Percentiles rank a stretch among this genome's conserved stretches.
Conservation (phyloP, 805 yeast species). For the Torulaspora indica region DNA sequence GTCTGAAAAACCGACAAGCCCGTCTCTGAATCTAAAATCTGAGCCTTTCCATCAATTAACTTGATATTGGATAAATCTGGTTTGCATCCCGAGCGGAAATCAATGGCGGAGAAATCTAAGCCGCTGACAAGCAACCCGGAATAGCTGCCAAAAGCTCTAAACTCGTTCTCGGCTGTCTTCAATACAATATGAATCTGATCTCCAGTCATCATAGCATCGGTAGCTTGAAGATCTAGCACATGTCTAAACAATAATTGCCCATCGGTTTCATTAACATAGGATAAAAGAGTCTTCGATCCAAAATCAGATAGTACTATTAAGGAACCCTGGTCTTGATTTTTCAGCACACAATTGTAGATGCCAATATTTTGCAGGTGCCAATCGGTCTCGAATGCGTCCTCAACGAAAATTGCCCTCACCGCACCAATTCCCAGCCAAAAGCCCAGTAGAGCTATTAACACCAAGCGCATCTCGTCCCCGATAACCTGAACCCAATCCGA, state of each 20-base stretch:
- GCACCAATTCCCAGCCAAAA: slow-evolving; percentile 3
- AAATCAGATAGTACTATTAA: slow-evolving; percentile 31
- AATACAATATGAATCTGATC: slow-evolving; percentile 15
- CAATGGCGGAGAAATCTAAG: slow-evolving; percentile 5
- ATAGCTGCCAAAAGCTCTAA: slow-evolving; percentile 11
- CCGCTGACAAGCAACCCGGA: slow-evolving; percentile 21
- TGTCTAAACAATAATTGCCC: slow-evolving; percentile 38
- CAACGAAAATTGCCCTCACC: slow-evolving; percentile 39
- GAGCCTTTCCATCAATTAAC: slow-evolving; percentile 10
- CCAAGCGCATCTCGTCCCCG: neutral
- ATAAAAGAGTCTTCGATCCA: slow-evolving; percentile 25
- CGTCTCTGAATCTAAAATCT: slow-evolving; percentile 22
- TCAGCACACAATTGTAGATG: slow-evolving; percentile 29
- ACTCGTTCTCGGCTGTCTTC: slow-evolving; percentile 5
- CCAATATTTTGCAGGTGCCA: slow-evolving; percentile 52
- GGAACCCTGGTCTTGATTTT: slow-evolving; percentile 13
- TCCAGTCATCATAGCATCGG: slow-evolving; percentile 15
- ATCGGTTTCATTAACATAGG: slow-evolving; percentile 35
- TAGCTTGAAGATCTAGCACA: slow-evolving; percentile 19
- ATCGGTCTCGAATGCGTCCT: slow-evolving; percentile 52
- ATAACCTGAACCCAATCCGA: too few relatives aligned
- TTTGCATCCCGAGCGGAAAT: slow-evolving; percentile 19
- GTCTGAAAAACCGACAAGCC: slow-evolving; percentile 14
- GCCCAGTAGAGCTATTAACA: slow-evolving; percentile 2
- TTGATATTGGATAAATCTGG: slow-evolving; percentile 14